Base-by-base conservation (phyloP, 176 grass and related monocot species). In the Paspalum vaginatum region DNA sequence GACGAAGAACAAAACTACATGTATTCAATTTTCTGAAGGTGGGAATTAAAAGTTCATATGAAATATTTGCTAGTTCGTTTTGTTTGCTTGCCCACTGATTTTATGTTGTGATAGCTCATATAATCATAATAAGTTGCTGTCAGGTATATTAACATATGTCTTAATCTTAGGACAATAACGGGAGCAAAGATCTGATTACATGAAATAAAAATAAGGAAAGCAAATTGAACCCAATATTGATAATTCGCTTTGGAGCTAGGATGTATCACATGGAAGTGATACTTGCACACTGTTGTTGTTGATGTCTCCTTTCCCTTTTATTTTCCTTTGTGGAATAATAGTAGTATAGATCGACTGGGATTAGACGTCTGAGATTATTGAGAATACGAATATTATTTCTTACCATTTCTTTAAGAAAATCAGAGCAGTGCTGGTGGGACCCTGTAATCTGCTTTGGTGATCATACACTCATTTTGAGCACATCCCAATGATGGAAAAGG, bases 401-500 rank as follows among this genome's bases (percentile, higher is more conserved):
- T 9, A 18, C 16, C 16, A 17, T 42, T 52, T 79, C 5, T 39
- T 22, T 21, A 8, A 41, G 49, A 64, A 63, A 2, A 16, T 67
- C 7, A 16, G 32, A 54, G 1, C 4, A 43, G 6, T 54, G 38
- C 22, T 48, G 2, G 0, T 48, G 44, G 49, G 75, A 52, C 43
- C 61, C 7, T 79, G 37, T 53, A 64, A 67, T 67, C 7, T 79
- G 12, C 37, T 68, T 68, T 79, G 46, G 38, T 66, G 26, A 41
- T 24, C 7, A 66, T 53, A 53, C 5, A 22, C 40, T 54, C 37
- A 68, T 79, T 37, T 7, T 79, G 62, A 21, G 41, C 24, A 7
- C 32, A 55, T 54, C 38, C 4, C 11, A 24, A 18, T 20, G 21
- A 79, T 65, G 20, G 27, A 53, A 16, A 78, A 41, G 11, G 37